These are phyloP conservation scores for Paramarasmius palmivorus DNA, from an alignment of 1,284 basidiomycete genomes.

Conservation along the genomic window DNA sequence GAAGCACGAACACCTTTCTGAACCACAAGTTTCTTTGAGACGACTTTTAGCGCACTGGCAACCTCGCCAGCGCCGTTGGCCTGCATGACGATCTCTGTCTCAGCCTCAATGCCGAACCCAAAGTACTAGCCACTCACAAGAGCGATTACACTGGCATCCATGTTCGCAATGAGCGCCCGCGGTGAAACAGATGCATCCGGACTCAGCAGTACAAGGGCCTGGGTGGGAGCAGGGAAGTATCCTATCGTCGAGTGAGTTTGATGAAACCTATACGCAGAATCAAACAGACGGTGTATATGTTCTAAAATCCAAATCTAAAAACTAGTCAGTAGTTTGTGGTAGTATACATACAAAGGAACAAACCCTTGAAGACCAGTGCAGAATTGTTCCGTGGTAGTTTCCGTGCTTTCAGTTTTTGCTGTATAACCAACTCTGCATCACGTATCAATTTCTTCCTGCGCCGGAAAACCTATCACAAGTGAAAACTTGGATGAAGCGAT, in stretches of 20 bases:
- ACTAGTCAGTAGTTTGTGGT: neutral
- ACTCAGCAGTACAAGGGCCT: conserved; percentile 35
- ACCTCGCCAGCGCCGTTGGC: conserved; percentile 38
- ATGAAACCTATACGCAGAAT: neutral
- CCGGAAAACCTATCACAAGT: conserved; percentile 22
- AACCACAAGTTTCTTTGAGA: conserved; percentile 23
- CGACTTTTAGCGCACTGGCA: conserved; percentile 36
- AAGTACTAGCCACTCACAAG: conserved; percentile 30
- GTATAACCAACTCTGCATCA: conserved; percentile 15
- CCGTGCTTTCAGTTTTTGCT: neutral
- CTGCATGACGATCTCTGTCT: conserved; percentile 22
- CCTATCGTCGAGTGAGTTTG: conserved; percentile 21
- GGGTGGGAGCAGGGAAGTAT: conserved; percentile 37
- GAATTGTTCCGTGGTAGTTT: neutral
- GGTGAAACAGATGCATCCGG: conserved; percentile 34
- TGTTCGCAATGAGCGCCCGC: conserved; percentile 38
- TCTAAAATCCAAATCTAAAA: conserved; percentile 27
- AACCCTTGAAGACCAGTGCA: neutral
- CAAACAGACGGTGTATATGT: conserved; percentile 24
- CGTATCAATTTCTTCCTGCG: conserved; percentile 20
- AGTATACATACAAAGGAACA: neutral
- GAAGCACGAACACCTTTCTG: conserved; percentile 36
- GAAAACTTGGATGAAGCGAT: neutral
- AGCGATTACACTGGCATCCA: conserved; percentile 35
- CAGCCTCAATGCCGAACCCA: neutral